A percentile compares a stretch with the other conserved stretches of the same genome.
Evolutionary conservation across 768 basidiomycete species (phyloP).

Genomic region (Termitomyces sp.): DNA sequence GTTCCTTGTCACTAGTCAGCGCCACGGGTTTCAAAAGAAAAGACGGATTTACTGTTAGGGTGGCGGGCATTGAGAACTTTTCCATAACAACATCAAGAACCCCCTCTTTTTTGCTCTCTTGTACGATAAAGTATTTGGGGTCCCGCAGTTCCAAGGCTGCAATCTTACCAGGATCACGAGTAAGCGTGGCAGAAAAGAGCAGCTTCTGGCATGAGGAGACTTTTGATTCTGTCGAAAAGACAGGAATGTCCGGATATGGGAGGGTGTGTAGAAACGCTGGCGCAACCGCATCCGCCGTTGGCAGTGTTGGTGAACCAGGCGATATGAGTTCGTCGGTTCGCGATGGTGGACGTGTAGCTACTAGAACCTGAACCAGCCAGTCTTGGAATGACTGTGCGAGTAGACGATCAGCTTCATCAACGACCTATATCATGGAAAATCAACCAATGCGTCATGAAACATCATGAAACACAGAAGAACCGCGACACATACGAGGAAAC

Average conservation of each 20-base stretch:
- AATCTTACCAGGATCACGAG: conserved; percentile 91
- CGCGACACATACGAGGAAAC: conserved; percentile 89
- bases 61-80: conserved; percentile 77
- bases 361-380: conserved; percentile 83
- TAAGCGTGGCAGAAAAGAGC: conserved; percentile 94
- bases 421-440: conserved; percentile 51
- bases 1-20: conserved; percentile 54
- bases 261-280: conserved; percentile 53
- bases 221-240: conserved; percentile 55
- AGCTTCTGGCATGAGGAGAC: conserved; percentile 85
- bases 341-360: conserved; percentile 52
- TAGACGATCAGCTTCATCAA: conserved; percentile 97
- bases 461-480: neutral
- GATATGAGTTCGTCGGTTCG: neutral
- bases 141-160: conserved; percentile 72
- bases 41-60: conserved; percentile 54
- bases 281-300: conserved; percentile 51
- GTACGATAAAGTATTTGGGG: conserved; percentile 88
- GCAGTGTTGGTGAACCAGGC: neutral
- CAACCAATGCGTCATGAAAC: neutral
- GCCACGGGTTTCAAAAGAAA: neutral
- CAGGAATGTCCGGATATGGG: conserved; percentile 34
- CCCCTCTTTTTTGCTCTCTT: conserved; percentile 39
- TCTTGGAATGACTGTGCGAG: conserved; percentile 95
- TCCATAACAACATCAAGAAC: conserved; percentile 62